Evolutionary conservation across 2,329 filamentous ascomycete species (phyloP), one percentile per base, ranked within the genome.

Genomic region (Epichloe sp.): DNA sequence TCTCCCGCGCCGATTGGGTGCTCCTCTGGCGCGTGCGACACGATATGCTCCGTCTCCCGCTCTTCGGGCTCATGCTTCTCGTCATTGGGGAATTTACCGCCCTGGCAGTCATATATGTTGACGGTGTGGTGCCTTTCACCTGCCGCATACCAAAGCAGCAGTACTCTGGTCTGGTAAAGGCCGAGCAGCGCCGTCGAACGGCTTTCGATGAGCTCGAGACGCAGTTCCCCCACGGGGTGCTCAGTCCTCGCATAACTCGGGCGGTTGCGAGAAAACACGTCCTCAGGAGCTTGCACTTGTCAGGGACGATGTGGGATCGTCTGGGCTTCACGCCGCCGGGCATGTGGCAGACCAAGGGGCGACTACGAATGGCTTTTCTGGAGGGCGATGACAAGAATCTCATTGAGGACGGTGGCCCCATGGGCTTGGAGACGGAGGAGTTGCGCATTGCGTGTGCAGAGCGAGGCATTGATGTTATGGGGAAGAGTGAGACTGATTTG

Each of bases 1-100:
- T 68, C 41, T 82, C 79, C 3, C 78, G 89, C 40, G 76, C 81
- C 1, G 79, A 87, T 54, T 85, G 83, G 68, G 82, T 90, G 57
- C 75, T 95, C 2, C 67, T 85, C 48, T 71, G 71, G 54, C 79
- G 91, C 53, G 83, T 82, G 42, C 71, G 73, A 42, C 78, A 85
- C 59, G 93, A 97, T 65, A 69, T 88, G 44, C 70, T 79, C n/a
- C 82, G 88, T 23, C 73, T 96, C 49, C 88, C 90, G 0, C 66
- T 86, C 1, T 96, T 98, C 63, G 82, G 73, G 0, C 54, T 95
- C 3, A 70, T 96, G 47, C 74, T 95, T 6, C 60, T 91, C 1
- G 55, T 95, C 15, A 87, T 86, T 63, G 91, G 89, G 26, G 91
- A 97, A 68, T 84, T 95, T 68, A 87, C 90, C 1, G 88, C 90